phyloP scores from a whole-genome alignment of 352 stramenopile genomes.

The Phytophthora syringae region DNA sequence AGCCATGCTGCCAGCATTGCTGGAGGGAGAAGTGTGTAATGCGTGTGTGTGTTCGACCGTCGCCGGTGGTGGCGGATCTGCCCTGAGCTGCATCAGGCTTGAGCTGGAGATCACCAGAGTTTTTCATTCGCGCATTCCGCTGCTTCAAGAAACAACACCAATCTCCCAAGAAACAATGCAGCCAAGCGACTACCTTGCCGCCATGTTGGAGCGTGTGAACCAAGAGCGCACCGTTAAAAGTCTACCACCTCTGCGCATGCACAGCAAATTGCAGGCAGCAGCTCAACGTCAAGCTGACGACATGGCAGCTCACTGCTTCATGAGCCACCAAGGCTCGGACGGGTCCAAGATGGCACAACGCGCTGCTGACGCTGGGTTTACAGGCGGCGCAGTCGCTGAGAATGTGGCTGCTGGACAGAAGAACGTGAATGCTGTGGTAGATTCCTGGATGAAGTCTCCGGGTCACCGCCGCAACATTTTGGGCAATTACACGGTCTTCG shows the following conservation, averaged over 20 bases:
- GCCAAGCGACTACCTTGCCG: constrained; percentile 25
- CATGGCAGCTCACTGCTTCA: constrained; percentile 50
- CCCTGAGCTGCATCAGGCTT: not conserved
- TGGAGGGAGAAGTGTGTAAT: too few species aligned
- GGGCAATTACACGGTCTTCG: constrained; percentile 38
- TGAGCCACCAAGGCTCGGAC: constrained; percentile 48
- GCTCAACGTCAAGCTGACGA: constrained; percentile 34
- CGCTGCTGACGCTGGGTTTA: constrained; percentile 44
- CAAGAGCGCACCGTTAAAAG: constrained; percentile 42
- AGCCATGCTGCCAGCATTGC: too few species aligned
- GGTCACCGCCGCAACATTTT: constrained; percentile 54
- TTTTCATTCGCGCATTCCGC: constrained; percentile 30
- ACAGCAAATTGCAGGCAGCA: constrained; percentile 35
- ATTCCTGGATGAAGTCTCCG: constrained; percentile 58
- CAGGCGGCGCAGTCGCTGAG: constrained; percentile 47
- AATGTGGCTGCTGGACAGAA: constrained; percentile 55
- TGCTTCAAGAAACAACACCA: constrained; percentile 1
- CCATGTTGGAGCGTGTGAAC: constrained; percentile 54
- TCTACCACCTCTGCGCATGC: constrained; percentile 40
- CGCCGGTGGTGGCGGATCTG: not conserved
- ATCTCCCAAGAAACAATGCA: constrained; percentile 18
- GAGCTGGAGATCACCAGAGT: not conserved
- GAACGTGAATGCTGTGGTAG: constrained; percentile 46
- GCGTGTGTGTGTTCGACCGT: constrained; percentile 3
- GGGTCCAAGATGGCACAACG: constrained; percentile 47